Percentiles rank a stretch among this genome's conserved stretches.
phyloP scores from a whole-genome alignment of 2,329 filamentous ascomycete species.

The Fusarium siculi region DNA sequence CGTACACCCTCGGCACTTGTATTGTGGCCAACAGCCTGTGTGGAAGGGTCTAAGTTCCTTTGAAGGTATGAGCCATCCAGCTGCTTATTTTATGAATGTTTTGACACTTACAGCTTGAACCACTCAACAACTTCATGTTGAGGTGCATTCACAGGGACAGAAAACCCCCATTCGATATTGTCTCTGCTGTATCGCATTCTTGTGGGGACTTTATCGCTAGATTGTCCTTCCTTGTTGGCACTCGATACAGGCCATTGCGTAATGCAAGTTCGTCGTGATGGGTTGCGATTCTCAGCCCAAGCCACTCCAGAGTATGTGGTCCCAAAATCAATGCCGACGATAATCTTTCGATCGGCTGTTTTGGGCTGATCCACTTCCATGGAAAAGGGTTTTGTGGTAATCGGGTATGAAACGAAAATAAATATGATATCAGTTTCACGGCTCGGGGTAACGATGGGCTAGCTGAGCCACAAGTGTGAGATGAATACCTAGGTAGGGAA shows the following conservation, averaged over 20 bases:
- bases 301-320: conserved; percentile 64
- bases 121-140: conserved; percentile 54
- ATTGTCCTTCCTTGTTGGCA: conserved; percentile 49
- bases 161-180: conserved; percentile 58
- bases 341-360: conserved; percentile 53
- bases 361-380: conserved; percentile 53
- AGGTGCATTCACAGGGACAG: conserved; percentile 53
- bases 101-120: conserved; percentile 58
- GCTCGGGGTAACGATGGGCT: neutral
- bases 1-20: conserved; percentile 42
- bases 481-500: neutral
- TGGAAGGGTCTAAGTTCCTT: conserved; percentile 52
- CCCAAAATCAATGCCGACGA: conserved; percentile 64
- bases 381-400: neutral
- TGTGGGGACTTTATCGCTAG: conserved; percentile 59
- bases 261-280: conserved; percentile 51
- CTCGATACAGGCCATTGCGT: conserved; percentile 56
- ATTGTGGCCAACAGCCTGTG: conserved; percentile 47
- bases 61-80: conserved; percentile 10
- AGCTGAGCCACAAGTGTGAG: neutral
- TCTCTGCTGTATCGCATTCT: conserved; percentile 53
- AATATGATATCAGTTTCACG: neutral
- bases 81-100: neutral
- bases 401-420: neutral
- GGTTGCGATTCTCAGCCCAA: conserved; percentile 56